Conservation (phyloP, 2,329 filamentous ascomycete species). For the Fusarium sp. region DNA sequence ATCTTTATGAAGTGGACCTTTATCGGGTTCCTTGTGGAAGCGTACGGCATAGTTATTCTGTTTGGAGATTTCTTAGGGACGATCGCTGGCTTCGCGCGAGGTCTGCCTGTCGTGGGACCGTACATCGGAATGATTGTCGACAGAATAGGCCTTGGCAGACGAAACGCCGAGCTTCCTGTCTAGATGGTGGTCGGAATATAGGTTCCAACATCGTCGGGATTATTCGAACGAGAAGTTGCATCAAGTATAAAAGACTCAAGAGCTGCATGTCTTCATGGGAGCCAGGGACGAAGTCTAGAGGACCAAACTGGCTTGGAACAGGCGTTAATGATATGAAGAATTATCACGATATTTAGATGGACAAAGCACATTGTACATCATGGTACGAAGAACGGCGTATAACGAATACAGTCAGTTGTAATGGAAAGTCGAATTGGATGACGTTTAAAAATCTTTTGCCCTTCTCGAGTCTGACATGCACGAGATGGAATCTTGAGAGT, state of each 20-base stretch:
- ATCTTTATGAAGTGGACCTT: slow-evolving; percentile 93
- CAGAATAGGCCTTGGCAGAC: slow-evolving; percentile 73
- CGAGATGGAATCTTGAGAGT: slow-evolving; percentile 31
- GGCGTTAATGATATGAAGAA: slow-evolving; percentile 43
- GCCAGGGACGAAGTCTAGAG: slow-evolving; percentile 36
- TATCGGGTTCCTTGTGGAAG: slow-evolving; percentile 88
- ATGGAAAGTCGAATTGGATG: slow-evolving; percentile 13
- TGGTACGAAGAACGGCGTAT: slow-evolving; percentile 17
- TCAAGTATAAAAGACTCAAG: slow-evolving; percentile 13
- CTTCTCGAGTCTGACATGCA: background rate
- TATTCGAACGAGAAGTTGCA: background rate
- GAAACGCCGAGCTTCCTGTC: slow-evolving; percentile 83
- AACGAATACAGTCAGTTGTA: slow-evolving; percentile 14
- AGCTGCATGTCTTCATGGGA: slow-evolving; percentile 29
- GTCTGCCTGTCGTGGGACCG: slow-evolving; percentile 85
- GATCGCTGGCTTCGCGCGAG: slow-evolving; percentile 87
- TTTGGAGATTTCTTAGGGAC: slow-evolving; percentile 98
- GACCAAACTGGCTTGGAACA: slow-evolving; percentile 37
- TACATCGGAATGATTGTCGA: slow-evolving; percentile 83
- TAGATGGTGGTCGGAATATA: slow-evolving; percentile 54
- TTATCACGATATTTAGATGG: slow-evolving; percentile 15
- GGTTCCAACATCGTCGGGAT: background rate
- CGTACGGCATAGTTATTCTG: slow-evolving; percentile 91
- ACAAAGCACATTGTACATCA: slow-evolving; percentile 30
- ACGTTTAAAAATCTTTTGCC: background rate